Percentiles rank a stretch among this genome's conserved stretches.
Conservation (phyloP, 352 stramenopile genomes). For the Pythium pyrilobum region DNA sequence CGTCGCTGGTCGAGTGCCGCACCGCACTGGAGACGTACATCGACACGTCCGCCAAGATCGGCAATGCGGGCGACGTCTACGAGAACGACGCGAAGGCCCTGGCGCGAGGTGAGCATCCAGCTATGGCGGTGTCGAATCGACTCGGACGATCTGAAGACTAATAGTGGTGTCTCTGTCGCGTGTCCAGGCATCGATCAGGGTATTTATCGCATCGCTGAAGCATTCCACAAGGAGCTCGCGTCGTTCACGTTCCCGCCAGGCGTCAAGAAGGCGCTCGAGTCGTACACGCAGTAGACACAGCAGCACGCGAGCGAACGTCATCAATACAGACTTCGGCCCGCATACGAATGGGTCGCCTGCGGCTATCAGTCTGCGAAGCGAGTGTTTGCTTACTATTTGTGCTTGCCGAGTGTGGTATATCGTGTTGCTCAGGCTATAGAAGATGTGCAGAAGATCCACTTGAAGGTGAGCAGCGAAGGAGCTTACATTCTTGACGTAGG, state of each 20-base stretch:
- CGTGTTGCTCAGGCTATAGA: too few relatives aligned
- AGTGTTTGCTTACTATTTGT: too few relatives aligned
- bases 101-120: conserved; percentile 34
- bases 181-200: conserved; percentile 63
- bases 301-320: too few relatives aligned
- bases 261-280: conserved; percentile 42
- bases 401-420: too few relatives aligned
- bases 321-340: too few relatives aligned
- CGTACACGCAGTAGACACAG: conserved; percentile 27
- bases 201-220: conserved; percentile 70
- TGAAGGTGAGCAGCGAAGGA: too few relatives aligned
- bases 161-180: background rate
- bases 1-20: conserved; percentile 65
- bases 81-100: conserved; percentile 52
- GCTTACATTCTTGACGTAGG: too few relatives aligned
- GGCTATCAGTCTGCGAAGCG: too few relatives aligned
- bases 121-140: too few relatives aligned
- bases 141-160: too few relatives aligned
- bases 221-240: conserved; percentile 57
- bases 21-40: conserved; percentile 58
- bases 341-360: too few relatives aligned
- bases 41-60: conserved; percentile 66
- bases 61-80: conserved; percentile 49
- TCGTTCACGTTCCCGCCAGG: conserved; percentile 43
- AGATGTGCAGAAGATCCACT: too few relatives aligned